phyloP scores from a whole-genome alignment of 495 filamentous ascomycete genomes.

The Terfezia claveryi region DNA sequence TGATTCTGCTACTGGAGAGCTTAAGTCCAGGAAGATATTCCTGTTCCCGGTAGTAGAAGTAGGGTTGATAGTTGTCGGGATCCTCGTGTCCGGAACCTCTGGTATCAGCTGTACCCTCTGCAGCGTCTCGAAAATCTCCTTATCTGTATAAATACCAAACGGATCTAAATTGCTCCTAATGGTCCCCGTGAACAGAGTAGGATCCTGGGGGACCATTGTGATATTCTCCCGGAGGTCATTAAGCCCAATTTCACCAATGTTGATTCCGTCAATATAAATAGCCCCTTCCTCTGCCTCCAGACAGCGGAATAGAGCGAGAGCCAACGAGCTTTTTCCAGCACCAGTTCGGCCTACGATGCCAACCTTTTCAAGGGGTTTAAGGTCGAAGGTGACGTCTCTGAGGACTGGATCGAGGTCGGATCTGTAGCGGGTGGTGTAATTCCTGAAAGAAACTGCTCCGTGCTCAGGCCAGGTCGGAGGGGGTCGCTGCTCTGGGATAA shows the following conservation, averaged over 20 bases:
- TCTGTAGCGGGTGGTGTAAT: slow-evolving; percentile 77
- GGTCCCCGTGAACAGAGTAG: slow-evolving; percentile 89
- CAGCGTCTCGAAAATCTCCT: slow-evolving; percentile 71
- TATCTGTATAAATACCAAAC: slow-evolving; percentile 75
- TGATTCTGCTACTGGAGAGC: slow-evolving; percentile 67
- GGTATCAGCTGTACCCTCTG: slow-evolving; percentile 73
- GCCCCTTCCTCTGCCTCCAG: slow-evolving; percentile 78
- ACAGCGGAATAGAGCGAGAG: slow-evolving; percentile 90
- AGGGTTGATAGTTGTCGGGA: background rate
- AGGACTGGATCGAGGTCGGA: slow-evolving; percentile 70
- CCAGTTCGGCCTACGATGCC: slow-evolving; percentile 94
- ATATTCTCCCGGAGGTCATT: slow-evolving; percentile 81
- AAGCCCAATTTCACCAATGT: slow-evolving; percentile 72
- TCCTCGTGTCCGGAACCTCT: background rate
- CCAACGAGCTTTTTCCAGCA: slow-evolving; percentile 90
- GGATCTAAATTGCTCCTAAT: slow-evolving; percentile 91
- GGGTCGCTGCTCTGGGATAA: slow-evolving; percentile 62
- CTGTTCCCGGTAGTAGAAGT: slow-evolving; percentile 39
- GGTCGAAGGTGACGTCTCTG: slow-evolving; percentile 62
- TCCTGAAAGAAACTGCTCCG: slow-evolving; percentile 66
- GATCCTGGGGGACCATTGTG: slow-evolving; percentile 90
- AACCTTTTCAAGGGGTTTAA: slow-evolving; percentile 73
- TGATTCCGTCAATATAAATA: slow-evolving; percentile 75
- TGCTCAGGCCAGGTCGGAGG: slow-evolving; percentile 61
- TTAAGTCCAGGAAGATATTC: slow-evolving; percentile 80